Base-by-base conservation (phyloP, 2,329 filamentous ascomycete species). In the Colletotrichum brevisporum region DNA sequence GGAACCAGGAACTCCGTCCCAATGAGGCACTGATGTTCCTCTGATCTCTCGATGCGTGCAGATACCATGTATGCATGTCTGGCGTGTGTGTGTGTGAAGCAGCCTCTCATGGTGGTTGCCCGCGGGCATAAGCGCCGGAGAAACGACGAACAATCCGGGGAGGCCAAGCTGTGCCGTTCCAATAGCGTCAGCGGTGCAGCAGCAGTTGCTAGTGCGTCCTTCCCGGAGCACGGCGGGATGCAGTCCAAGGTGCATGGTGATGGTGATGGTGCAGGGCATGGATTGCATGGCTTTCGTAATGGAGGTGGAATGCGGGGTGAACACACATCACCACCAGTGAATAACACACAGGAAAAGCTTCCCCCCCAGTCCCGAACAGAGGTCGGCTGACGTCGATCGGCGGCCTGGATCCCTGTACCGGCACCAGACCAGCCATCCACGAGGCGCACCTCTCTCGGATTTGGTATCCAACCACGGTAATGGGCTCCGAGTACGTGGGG, bases 1-100 rank as follows among this genome's bases (percentile, higher is more conserved):
- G 66, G 66, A 69, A 69, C 66, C 66, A 69, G 66, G 66, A 69
- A 69, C 66, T 69, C 26, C 36, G 45, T 41, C 62, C 62, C 55
- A 21, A 66, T 55, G 10, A 39, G 62, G 62, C 36, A 66, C 39
- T 41, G 18, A 61, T 66, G 36, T 55, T 60, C 45, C 66, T 66
- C 66, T 51, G 31, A 52, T 51, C 41, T 69, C 50, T 39, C 39
- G 21, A 51, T 12, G 31, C 10, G 31, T 36, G 31, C 12, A 24
- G 54, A 21, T 59, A 31, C 55, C 9, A 12, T 9, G 31, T 36
- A 8, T 9, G 31, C 10, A 9, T 10, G 4, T 9, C 31, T 36
- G 31, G 31, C 47, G 47, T 16, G 18, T 50, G 47, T 50, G 47
- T 6, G 61, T 55, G 65, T 67, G 45, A 56, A 43, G 56, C 26